phyloP scores from a whole-genome alignment of 2,329 filamentous ascomycete species.

The Cryphonectria naterciae region DNA sequence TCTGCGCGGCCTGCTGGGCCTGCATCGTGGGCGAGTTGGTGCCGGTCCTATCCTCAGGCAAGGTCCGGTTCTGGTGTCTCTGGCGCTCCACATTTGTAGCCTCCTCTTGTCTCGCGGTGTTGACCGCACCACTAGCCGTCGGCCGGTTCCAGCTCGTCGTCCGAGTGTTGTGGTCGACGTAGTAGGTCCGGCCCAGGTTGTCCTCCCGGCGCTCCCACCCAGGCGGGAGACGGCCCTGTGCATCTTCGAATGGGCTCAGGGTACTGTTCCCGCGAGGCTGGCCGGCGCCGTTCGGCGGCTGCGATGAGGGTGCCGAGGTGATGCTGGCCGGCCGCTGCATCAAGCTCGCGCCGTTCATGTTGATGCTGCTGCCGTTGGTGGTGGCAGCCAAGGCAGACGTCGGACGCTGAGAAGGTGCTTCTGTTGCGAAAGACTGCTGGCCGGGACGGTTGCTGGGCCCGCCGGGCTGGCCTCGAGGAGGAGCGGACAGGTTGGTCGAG shows the following conservation, averaged over 20 bases:
- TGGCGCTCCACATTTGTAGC: conserved; percentile 92
- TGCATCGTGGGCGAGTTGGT: conserved; percentile 84
- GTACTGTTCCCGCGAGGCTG: conserved; percentile 53
- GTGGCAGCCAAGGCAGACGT: conserved; percentile 55
- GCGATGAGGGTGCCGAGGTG: conserved; percentile 41
- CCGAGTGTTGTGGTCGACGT: conserved; percentile 96
- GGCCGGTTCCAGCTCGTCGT: conserved; percentile 97
- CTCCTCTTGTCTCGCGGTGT: conserved; percentile 80
- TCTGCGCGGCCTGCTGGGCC: conserved; percentile 50
- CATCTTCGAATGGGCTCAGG: conserved; percentile 93
- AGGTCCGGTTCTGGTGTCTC: conserved; percentile 90
- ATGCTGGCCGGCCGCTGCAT: conserved; percentile 54
- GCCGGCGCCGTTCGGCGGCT: conserved; percentile 42
- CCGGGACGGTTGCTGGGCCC: conserved; percentile 47
- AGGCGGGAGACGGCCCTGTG: conserved; percentile 86
- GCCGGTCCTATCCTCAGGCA: conserved; percentile 94
- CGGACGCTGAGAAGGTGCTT: conserved; percentile 52
- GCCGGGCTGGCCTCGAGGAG: conserved; percentile 60
- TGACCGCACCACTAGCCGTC: conserved; percentile 74
- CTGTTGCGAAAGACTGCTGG: conserved; percentile 48
- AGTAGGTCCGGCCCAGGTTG: conserved; percentile 92
- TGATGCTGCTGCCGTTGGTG: conserved; percentile 48
- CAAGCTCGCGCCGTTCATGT: conserved; percentile 47
- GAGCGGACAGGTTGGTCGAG: conserved; percentile 82
- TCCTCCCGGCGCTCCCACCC: conserved; percentile 98